Base-by-base conservation (phyloP, 2,329 filamentous ascomycete genomes). In the Colletotrichum camelliae region DNA sequence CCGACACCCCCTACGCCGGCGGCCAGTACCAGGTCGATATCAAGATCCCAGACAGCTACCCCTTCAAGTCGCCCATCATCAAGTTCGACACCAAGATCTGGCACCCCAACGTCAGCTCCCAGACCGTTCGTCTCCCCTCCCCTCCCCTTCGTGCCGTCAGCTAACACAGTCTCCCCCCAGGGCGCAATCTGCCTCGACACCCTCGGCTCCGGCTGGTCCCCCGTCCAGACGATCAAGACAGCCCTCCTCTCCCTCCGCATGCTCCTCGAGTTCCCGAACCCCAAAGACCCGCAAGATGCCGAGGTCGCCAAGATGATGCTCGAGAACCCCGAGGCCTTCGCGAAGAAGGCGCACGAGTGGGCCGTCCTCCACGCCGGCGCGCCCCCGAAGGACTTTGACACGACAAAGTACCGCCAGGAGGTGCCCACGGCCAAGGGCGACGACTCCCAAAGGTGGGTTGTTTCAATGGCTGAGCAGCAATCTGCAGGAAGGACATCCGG, bases 141-240 rank as follows among this genome's bases (percentile, higher is more conserved):
- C 24, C 35, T 29, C 48, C 43, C 57, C 33, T 3, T 4, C 12
- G 37, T 16, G 52, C 4, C 57, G 7, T 21, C 35, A 31, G 18
- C 35, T 39, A n/a, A 43, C 21, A 18, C 8, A n/a, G 3, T 43
- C 43, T 8, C 4, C 29, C 21, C 5, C 16, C 77, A 98, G 95
- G 97, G 97, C 72, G 96, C 96, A 31, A 99, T 99, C 83, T 99
- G 97, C 82, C 92, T 99, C 70, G 97, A 99, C 83, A 98, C 96
- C 0, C 91, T 99, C 18, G 93, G 94, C 12, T 91, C 91, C 15
- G 95, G 94, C 80, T 99, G 97, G 97, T 98, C 96, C 7, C 97
- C 97, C 0, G 96, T 99, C 29, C 91, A 98, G 77, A 99, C 96
- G 16, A 96, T 99, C 84, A 98, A 98, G 87, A 97, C 95, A 24